phyloP scores from a whole-genome alignment of 192 early-diverging fungal genomes.

The Paraglomus occultum region DNA sequence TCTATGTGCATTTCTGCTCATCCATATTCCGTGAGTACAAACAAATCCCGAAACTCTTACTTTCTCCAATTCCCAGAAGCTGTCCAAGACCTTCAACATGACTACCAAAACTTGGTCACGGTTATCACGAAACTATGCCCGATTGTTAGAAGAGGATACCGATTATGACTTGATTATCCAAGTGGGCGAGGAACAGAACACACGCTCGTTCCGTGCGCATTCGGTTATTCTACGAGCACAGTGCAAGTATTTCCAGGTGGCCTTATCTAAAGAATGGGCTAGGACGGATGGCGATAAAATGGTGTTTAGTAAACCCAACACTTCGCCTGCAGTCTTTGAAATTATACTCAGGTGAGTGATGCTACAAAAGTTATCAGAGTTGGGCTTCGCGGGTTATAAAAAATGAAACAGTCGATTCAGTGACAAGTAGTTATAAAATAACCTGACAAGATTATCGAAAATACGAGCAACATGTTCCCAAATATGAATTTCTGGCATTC shows the following conservation, averaged over 20 bases:
- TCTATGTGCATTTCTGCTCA: too few relatives aligned
- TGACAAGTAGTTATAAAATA: too few relatives aligned
- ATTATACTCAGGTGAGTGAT: slow-evolving; percentile 24
- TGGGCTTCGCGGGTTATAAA: too few relatives aligned
- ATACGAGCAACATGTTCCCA: too few relatives aligned
- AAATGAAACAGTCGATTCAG: too few relatives aligned
- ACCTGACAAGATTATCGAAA: too few relatives aligned
- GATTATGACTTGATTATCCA: slow-evolving; percentile 14
- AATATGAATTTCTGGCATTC: too few relatives aligned
- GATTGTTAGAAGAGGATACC: slow-evolving; percentile 9
- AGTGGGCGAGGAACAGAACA: slow-evolving; percentile 2
- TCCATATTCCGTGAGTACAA: too few relatives aligned
- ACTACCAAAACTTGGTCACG: not conserved
- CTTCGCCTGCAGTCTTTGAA: slow-evolving; percentile 7
- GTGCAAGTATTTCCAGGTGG: slow-evolving; percentile 5
- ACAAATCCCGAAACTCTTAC: too few relatives aligned
- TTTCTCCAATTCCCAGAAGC: too few relatives aligned
- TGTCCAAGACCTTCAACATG: not conserved
- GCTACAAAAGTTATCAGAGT: too few relatives aligned
- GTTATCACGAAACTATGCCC: slow-evolving; percentile 2
- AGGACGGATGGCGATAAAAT: slow-evolving; percentile 17
- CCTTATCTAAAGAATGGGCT: slow-evolving; percentile 16
- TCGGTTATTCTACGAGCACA: slow-evolving; percentile 21
- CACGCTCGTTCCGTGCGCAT: slow-evolving; percentile 10
- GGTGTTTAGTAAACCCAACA: slow-evolving; percentile 8